phyloP scores from a whole-genome alignment of 1,139 yeast species.

The Yamadazyma siamensis region DNA sequence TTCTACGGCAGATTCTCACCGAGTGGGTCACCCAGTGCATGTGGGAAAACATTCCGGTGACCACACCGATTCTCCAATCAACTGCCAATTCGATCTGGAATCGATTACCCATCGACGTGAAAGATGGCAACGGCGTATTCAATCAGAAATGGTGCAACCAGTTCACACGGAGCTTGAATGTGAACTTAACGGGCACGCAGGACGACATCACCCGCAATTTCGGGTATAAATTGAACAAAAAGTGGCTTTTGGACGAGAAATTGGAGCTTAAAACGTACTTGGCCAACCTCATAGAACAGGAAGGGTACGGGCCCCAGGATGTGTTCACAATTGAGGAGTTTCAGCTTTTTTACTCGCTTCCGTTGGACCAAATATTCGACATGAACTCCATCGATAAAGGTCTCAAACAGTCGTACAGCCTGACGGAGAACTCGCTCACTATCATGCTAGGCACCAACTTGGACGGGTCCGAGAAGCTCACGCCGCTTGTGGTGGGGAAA shows the following conservation, averaged over 20 bases:
- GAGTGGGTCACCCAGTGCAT: constrained; percentile 70
- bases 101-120: constrained; percentile 48
- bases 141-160: constrained; percentile 65
- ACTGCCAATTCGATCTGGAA: constrained; percentile 68
- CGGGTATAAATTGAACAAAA: constrained; percentile 45
- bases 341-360: constrained; percentile 57
- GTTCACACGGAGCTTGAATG: constrained; percentile 52
- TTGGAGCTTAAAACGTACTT: constrained; percentile 36
- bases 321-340: constrained; percentile 62
- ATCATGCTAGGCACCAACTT: constrained; percentile 62
- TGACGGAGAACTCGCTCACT: constrained; percentile 54
- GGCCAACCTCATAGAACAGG: constrained; percentile 25
- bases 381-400: constrained; percentile 47
- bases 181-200: constrained; percentile 45
- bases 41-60: constrained; percentile 65
- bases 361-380: constrained; percentile 57
- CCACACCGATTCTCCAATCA: constrained; percentile 60
- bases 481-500: constrained; percentile 61
- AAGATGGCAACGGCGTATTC: constrained; percentile 64
- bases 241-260: constrained; percentile 63
- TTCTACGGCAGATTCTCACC: constrained; percentile 53
- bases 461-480: constrained; percentile 60
- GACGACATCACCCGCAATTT: constrained; percentile 37
- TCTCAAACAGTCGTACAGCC: constrained; percentile 39
- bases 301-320: constrained; percentile 47